Conservation (phyloP, 768 basidiomycete genomes). For the Hirschioporus abietinus region DNA sequence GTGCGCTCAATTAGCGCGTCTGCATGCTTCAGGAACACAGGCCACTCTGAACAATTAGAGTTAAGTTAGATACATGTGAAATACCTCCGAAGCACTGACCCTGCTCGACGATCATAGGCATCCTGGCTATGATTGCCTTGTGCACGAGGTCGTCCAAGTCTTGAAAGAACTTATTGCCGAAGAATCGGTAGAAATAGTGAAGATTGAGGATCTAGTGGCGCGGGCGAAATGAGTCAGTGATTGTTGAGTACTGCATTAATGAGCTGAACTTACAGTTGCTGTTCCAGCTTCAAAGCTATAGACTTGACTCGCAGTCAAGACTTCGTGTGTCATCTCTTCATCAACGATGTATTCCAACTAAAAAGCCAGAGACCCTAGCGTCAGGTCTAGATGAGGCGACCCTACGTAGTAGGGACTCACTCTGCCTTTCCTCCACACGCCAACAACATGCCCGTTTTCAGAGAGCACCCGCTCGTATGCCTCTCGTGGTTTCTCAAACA, state of each 20-base stretch:
- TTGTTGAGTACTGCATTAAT: background rate
- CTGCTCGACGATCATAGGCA: conserved; percentile 20
- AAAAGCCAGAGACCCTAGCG: conserved; percentile 12
- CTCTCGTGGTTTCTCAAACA: conserved; percentile 25
- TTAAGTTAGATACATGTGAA: background rate
- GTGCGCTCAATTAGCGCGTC: conserved; percentile 13
- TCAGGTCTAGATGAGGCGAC: background rate
- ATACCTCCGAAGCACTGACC: conserved; percentile 11
- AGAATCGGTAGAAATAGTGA: conserved; percentile 23
- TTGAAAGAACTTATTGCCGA: conserved; percentile 22
- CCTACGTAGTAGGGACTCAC: conserved; percentile 14
- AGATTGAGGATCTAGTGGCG: conserved; percentile 25
- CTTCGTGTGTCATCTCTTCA: conserved; percentile 21
- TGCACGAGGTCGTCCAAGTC: conserved; percentile 26
- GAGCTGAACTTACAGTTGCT: conserved; percentile 19
- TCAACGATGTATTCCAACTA: conserved; percentile 32
- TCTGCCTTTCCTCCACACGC: conserved; percentile 25
- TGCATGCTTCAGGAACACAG: conserved; percentile 22
- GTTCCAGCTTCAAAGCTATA: conserved; percentile 31
- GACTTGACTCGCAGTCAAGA: conserved; percentile 24
- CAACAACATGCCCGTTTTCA: conserved; percentile 27
- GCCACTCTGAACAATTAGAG: conserved; percentile 12
- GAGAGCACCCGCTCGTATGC: conserved; percentile 27
- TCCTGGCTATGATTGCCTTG: conserved; percentile 22
- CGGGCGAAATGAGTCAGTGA: background rate